Evolutionary conservation across 2,329 filamentous ascomycete species (phyloP).

Genomic region (Westerdykella aurantiaca): DNA sequence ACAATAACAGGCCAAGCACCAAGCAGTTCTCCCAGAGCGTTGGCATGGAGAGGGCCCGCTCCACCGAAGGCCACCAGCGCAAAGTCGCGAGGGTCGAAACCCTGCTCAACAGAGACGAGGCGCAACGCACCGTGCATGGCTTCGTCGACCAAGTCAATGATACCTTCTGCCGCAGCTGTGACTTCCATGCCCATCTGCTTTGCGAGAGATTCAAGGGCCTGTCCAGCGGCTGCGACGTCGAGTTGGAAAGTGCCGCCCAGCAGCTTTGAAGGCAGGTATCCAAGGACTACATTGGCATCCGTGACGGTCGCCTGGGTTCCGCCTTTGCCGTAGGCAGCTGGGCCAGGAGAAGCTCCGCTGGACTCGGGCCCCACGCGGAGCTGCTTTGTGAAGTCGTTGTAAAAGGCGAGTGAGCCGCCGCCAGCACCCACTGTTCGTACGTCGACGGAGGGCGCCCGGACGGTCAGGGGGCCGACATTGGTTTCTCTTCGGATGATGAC

Average conservation of each 20-base stretch:
- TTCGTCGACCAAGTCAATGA: constrained; percentile 48
- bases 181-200: constrained; percentile 43
- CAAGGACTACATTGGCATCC: constrained; percentile 46
- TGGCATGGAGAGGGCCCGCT: constrained; percentile 49
- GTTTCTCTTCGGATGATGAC: constrained; percentile 45
- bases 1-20: constrained; percentile 51
- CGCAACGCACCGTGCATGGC: constrained; percentile 49
- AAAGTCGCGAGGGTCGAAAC: constrained; percentile 48
- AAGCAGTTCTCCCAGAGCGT: constrained; percentile 46
- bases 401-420: constrained; percentile 46
- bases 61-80: constrained; percentile 49
- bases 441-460: constrained; percentile 46
- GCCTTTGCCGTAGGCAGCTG: constrained; percentile 47
- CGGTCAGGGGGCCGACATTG: constrained; percentile 41
- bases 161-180: constrained; percentile 44
- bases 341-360: constrained; percentile 45
- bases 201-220: constrained; percentile 41
- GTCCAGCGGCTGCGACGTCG: constrained; percentile 39
- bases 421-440: constrained; percentile 48
- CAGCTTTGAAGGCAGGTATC: constrained; percentile 44
- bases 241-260: constrained; percentile 45
- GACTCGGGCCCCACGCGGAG: constrained; percentile 49
- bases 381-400: constrained; percentile 44
- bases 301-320: constrained; percentile 45
- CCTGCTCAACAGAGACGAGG: constrained; percentile 49